Percentiles rank a stretch among this genome's conserved stretches.
Conservation (phyloP, 176 grass and related monocot species). For the Eremochloa ophiuroides region DNA sequence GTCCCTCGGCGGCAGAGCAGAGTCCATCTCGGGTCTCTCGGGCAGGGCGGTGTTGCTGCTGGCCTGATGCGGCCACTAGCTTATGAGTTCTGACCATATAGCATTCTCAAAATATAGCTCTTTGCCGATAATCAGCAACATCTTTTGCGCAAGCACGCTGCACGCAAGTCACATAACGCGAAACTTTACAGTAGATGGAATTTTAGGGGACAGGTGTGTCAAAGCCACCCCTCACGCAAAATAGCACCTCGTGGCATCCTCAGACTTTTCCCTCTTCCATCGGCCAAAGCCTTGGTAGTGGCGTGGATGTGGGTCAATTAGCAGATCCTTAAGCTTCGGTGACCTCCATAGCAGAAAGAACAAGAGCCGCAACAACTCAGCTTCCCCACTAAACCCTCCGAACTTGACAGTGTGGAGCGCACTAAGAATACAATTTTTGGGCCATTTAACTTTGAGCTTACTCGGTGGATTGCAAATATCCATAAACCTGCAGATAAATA, state of each 20-base stretch:
- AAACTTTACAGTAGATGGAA: constrained; percentile 13
- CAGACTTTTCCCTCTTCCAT: background rate
- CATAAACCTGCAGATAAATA: background rate
- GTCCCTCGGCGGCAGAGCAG: too few relatives aligned
- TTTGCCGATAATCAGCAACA: background rate
- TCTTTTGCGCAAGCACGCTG: background rate
- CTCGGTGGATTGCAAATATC: background rate
- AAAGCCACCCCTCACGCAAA: background rate
- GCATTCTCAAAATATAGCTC: background rate
- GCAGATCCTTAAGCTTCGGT: background rate
- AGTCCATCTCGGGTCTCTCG: too few relatives aligned
- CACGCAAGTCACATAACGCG: background rate
- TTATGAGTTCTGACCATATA: background rate
- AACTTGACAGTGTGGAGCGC: background rate
- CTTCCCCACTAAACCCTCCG: constrained; percentile 20
- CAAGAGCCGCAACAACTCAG: background rate
- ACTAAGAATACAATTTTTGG: background rate
- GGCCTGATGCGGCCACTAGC: background rate
- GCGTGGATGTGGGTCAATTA: background rate
- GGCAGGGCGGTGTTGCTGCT: too few relatives aligned
- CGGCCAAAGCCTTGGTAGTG: background rate
- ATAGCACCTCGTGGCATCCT: background rate
- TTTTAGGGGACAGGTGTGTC: background rate
- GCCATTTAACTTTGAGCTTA: background rate
- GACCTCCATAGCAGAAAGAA: constrained; percentile 1